Evolutionary conservation across 2,329 filamentous ascomycete genomes (phyloP).

Genomic region (Onygenales sp.): DNA sequence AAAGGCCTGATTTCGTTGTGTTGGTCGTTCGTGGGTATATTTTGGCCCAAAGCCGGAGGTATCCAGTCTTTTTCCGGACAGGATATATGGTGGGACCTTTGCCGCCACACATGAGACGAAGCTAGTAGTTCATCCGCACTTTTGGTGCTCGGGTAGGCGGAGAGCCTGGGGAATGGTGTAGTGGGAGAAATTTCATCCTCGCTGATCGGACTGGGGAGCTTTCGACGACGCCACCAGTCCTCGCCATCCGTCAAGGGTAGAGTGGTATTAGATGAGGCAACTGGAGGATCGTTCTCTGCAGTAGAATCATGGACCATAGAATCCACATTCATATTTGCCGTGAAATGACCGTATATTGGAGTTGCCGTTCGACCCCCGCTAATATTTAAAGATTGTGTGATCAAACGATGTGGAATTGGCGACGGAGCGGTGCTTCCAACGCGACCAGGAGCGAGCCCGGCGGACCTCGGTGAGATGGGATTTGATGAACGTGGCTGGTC

Average conservation of each 20-base stretch:
- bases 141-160: no score
- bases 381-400: slow-evolving; percentile 23
- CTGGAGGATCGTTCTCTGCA: not conserved
- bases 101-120: no score
- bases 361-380: slow-evolving; percentile 20
- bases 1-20: not conserved
- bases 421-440: slow-evolving; percentile 16
- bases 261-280: not conserved
- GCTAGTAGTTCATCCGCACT: not conserved
- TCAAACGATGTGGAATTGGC: slow-evolving; percentile 20
- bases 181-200: slow-evolving; percentile 20
- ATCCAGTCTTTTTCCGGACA: no score
- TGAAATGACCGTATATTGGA: slow-evolving; percentile 22
- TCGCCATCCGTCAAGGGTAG: not conserved
- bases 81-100: no score
- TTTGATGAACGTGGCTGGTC: slow-evolving; percentile 15
- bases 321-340: slow-evolving; percentile 13
- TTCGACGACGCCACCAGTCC: slow-evolving; percentile 13
- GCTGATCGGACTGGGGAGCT: slow-evolving; percentile 32
- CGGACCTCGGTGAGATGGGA: slow-evolving; percentile 14
- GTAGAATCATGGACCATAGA: slow-evolving; percentile 8
- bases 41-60: no score
- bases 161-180: not conserved
- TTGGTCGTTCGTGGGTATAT: no score
- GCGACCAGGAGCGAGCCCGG: slow-evolving; percentile 11